Conservation (phyloP, 306 rosid genomes). For the Gillenia trifoliata region DNA sequence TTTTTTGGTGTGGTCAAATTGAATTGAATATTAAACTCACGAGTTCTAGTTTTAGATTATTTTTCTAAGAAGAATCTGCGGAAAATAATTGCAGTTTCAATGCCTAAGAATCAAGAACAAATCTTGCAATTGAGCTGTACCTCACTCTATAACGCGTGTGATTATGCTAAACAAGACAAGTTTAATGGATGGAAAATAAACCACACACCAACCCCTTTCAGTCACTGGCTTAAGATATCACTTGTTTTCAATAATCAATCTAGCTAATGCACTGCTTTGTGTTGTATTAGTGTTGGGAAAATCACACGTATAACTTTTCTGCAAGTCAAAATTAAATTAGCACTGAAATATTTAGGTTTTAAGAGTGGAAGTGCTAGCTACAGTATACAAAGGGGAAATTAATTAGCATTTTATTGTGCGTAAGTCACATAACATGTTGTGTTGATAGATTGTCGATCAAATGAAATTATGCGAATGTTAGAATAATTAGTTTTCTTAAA, state of each 20-base stretch:
- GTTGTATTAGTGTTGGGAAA: neutral
- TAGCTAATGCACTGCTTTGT: neutral
- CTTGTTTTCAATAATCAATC: neutral
- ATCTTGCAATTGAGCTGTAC: constrained; percentile 17
- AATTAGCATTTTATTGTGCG: neutral
- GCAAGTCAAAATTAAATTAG: neutral
- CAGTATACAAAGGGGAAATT: neutral
- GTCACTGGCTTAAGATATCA: neutral
- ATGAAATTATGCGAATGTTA: neutral
- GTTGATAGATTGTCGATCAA: neutral
- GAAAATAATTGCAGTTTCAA: neutral
- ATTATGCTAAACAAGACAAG: constrained; percentile 8
- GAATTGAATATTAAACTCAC: neutral
- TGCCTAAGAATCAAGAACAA: neutral
- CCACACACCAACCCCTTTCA: constrained; percentile 13
- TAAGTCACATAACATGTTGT: too few relatives aligned
- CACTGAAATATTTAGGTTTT: neutral
- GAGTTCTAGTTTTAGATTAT: neutral
- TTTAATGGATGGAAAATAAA: neutral
- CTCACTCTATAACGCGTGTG: constrained; percentile 18
- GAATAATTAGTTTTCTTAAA: neutral
- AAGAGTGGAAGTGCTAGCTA: neutral
- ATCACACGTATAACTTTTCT: neutral
- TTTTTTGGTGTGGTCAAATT: too few relatives aligned
- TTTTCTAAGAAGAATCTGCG: neutral